Evolutionary conservation across 2,329 filamentous ascomycete genomes (phyloP).

Genomic region (Penicillium sp.): DNA sequence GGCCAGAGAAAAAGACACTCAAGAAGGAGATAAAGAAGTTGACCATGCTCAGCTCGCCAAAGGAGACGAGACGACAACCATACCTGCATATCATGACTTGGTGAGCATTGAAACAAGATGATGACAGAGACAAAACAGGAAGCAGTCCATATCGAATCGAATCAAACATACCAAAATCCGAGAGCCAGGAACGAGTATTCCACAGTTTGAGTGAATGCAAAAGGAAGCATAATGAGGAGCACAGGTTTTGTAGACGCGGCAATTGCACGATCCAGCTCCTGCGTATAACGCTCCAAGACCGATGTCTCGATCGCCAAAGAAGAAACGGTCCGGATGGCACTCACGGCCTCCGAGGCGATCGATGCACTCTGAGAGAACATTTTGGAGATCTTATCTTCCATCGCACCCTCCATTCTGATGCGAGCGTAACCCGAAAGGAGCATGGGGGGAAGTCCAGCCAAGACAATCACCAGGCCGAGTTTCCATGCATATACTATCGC

Average conservation of each 20-base stretch:
- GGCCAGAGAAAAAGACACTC: slow-evolving; percentile 40
- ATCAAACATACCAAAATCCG: slow-evolving; percentile 24
- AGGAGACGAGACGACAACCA: slow-evolving; percentile 55
- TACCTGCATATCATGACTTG: slow-evolving; percentile 45
- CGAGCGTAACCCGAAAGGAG: slow-evolving; percentile 47
- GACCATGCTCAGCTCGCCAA: slow-evolving; percentile 40
- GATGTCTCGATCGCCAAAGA: slow-evolving; percentile 47
- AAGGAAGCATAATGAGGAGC: slow-evolving; percentile 28
- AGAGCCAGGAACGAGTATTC: slow-evolving; percentile 29
- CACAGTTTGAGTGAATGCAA: slow-evolving; percentile 28
- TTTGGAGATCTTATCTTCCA: slow-evolving; percentile 20
- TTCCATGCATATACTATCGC: slow-evolving; percentile 51
- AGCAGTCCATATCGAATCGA: slow-evolving; percentile 1
- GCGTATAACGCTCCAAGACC: slow-evolving; percentile 31
- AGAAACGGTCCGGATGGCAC: slow-evolving; percentile 48
- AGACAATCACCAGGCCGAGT: slow-evolving; percentile 48
- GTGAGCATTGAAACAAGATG: slow-evolving; percentile 10
- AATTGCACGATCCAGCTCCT: slow-evolving; percentile 21
- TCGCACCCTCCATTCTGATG: slow-evolving; percentile 45
- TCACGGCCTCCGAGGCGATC: slow-evolving; percentile 46
- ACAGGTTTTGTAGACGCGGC: slow-evolving; percentile 21
- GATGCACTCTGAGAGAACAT: slow-evolving; percentile 43
- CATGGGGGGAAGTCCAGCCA: slow-evolving; percentile 48
- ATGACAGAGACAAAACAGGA: too few relatives aligned
- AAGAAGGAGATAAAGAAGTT: slow-evolving; percentile 46